Percentiles rank a stretch among this genome's conserved stretches.
These are phyloP conservation scores for Emericellopsis cladophorae DNA, from an alignment of 2,329 filamentous ascomycete species.

Conservation along the genomic window DNA sequence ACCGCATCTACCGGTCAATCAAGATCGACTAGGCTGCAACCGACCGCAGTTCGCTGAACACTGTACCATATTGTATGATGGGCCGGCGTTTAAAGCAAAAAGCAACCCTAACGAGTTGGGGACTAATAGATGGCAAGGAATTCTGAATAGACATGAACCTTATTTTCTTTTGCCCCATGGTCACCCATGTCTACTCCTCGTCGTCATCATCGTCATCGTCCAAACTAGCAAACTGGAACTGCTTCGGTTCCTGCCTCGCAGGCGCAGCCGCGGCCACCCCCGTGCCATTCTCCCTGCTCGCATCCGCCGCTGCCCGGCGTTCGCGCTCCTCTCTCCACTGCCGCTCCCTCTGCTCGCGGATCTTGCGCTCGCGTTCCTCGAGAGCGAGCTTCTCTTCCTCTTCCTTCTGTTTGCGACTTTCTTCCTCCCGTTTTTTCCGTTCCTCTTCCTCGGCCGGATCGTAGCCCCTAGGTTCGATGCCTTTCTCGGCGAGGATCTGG, in stretches of 20 bases:
- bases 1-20: conserved; percentile 92
- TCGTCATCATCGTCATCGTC: conserved; percentile 40
- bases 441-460: conserved; percentile 44
- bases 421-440: conserved; percentile 35
- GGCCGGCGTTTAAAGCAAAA: background rate
- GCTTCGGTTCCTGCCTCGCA: conserved; percentile 28
- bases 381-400: conserved; percentile 32
- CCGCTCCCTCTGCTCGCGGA: conserved; percentile 24
- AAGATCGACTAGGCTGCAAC: conserved; percentile 68
- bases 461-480: conserved; percentile 47
- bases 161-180: conserved; percentile 4
- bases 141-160: conserved; percentile 1
- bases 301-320: conserved; percentile 24
- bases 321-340: conserved; percentile 19
- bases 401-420: conserved; percentile 31
- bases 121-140: background rate
- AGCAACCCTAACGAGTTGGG: background rate
- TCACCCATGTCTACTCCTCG: conserved; percentile 2
- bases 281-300: conserved; percentile 23
- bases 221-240: conserved; percentile 43
- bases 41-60: background rate
- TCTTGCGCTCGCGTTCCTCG: conserved; percentile 29
- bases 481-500: conserved; percentile 48
- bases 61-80: background rate
- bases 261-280: conserved; percentile 10